Conservation (phyloP, 2,329 filamentous ascomycete genomes). For the Didymella glomerata region DNA sequence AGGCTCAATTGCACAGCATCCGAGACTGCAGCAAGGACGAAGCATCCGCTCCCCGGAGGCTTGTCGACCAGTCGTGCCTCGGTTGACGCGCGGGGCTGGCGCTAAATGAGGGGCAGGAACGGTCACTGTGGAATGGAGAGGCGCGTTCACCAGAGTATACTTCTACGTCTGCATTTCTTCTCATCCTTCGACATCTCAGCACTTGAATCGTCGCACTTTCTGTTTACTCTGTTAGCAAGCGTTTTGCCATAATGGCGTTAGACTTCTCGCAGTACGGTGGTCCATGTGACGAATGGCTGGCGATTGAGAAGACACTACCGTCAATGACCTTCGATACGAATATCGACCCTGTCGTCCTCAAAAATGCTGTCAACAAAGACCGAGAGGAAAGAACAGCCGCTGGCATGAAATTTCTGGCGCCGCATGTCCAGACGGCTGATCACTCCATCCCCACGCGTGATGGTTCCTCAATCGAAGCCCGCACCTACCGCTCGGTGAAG, state of each 20-base stretch:
- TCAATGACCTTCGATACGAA: conserved; percentile 33
- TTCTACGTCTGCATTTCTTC: neutral
- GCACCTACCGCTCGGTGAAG: conserved; percentile 57
- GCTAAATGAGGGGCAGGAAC: conserved; percentile 20
- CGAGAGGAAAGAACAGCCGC: conserved; percentile 33
- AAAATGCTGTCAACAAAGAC: conserved; percentile 32
- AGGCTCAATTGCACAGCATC: neutral
- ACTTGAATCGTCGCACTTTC: neutral
- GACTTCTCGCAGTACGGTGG: conserved; percentile 45
- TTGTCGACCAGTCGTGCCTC: conserved; percentile 12
- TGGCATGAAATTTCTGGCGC: conserved; percentile 30
- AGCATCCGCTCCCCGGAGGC: neutral
- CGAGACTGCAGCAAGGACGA: neutral
- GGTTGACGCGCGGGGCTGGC: conserved; percentile 21
- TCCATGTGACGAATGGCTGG: conserved; percentile 47
- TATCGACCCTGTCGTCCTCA: conserved; percentile 26
- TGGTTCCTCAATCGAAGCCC: conserved; percentile 55
- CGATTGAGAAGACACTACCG: conserved; percentile 40
- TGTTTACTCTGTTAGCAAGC: neutral
- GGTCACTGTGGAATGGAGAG: neutral
- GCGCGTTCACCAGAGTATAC: neutral
- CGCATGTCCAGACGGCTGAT: conserved; percentile 34
- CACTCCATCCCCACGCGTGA: conserved; percentile 56
- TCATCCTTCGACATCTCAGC: neutral
- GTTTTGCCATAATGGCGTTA: conserved; percentile 19